Percentiles rank a stretch among this genome's conserved stretches.
phyloP scores from a whole-genome alignment of 2,329 filamentous ascomycete species.

The Aspergillus awamori region DNA sequence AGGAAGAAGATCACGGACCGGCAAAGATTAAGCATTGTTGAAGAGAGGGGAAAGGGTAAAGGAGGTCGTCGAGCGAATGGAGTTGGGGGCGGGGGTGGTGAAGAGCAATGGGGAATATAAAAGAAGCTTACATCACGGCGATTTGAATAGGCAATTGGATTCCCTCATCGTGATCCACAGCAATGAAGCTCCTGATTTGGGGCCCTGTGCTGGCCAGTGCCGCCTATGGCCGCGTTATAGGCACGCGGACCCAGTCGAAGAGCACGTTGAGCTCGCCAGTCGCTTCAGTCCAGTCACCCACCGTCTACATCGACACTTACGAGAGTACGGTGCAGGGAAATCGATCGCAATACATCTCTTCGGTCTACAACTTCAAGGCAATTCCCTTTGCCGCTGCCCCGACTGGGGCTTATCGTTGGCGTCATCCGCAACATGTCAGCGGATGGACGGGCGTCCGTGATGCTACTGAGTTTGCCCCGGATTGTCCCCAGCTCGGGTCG shows the following conservation, averaged over 20 bases:
- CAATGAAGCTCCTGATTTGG: neutral
- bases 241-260: neutral
- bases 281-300: neutral
- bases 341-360: conserved; percentile 24
- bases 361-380: conserved; percentile 24
- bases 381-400: conserved; percentile 25
- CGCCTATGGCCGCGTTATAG: neutral
- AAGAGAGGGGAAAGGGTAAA: neutral
- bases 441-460: conserved; percentile 17
- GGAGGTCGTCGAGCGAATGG: neutral
- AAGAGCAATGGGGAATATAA: neutral
- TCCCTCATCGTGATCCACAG: neutral
- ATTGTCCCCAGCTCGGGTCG: conserved; percentile 37
- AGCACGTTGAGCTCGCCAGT: neutral
- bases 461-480: conserved; percentile 21
- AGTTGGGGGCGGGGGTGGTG: neutral
- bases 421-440: neutral
- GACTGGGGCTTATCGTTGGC: conserved; percentile 13
- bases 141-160: neutral
- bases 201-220: neutral
- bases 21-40: neutral
- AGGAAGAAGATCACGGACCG: neutral
- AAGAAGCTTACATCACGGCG: too few relatives aligned
- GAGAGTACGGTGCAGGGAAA: conserved; percentile 26
- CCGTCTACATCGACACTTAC: conserved; percentile 12